These are phyloP conservation scores for Zostera marina DNA, from an alignment of 116 monocot genomes.

Conservation along the genomic window DNA sequence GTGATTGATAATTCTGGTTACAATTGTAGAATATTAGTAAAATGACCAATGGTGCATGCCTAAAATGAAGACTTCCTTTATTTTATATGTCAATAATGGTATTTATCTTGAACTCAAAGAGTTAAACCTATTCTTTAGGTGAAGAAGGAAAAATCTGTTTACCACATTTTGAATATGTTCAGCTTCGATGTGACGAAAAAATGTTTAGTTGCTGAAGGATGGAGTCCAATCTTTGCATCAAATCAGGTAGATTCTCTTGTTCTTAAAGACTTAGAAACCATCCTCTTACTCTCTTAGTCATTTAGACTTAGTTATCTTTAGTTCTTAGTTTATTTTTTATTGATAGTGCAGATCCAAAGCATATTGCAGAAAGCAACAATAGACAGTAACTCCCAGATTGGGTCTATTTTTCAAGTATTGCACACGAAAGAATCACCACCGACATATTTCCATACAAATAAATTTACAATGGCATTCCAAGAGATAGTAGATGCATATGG, in stretches of 20 bases:
- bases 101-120: background rate
- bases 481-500: conserved; percentile 99
- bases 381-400: conserved; percentile 97
- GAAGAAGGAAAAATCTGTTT: conserved; percentile 79
- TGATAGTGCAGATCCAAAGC: conserved; percentile 54
- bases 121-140: conserved; percentile 28
- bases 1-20: background rate
- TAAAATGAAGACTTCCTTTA: background rate
- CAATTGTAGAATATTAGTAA: background rate
- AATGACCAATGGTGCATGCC: background rate
- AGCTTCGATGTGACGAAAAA: conserved; percentile 96
- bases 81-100: background rate
- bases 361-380: conserved; percentile 46
- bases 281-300: background rate
- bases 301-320: background rate
- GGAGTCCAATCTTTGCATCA: conserved; percentile 85
- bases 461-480: conserved; percentile 85
- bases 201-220: conserved; percentile 94
- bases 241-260: conserved; percentile 28
- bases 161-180: conserved; percentile 97
- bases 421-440: conserved; percentile 81
- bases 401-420: conserved; percentile 88
- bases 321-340: background rate
- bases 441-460: conserved; percentile 85
- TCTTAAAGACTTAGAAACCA: background rate